phyloP scores from a whole-genome alignment of 148 eudicot species.

The Polygonum maritimum region DNA sequence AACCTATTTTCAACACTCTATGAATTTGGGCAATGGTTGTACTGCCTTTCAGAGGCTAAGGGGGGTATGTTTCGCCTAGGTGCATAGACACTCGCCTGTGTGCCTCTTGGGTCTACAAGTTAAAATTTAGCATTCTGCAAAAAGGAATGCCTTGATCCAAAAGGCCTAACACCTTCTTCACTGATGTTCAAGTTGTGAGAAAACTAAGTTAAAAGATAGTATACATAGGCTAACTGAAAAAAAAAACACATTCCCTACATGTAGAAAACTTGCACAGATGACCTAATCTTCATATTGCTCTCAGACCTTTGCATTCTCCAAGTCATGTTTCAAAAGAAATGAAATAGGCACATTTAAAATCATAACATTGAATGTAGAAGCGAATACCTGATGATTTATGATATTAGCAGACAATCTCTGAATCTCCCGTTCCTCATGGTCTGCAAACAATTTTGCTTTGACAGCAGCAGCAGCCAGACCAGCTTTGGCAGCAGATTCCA shows the following conservation, averaged over 20 bases:
- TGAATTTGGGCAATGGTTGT: too few relatives aligned
- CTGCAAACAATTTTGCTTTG: slow-evolving; percentile 89
- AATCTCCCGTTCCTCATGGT: slow-evolving; percentile 96
- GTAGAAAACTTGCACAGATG: not conserved
- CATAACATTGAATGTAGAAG: not conserved
- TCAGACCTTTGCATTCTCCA: not conserved
- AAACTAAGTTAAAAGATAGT: not conserved
- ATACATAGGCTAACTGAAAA: not conserved
- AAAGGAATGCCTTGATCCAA: too few relatives aligned
- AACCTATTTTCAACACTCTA: too few relatives aligned
- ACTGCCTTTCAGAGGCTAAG: too few relatives aligned
- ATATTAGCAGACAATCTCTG: slow-evolving; percentile 92
- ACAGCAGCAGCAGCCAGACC: slow-evolving; percentile 89
- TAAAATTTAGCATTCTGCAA: too few relatives aligned
- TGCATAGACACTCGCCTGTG: too few relatives aligned
- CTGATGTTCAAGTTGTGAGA: not conserved
- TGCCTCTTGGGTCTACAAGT: too few relatives aligned
- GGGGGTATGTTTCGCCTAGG: too few relatives aligned
- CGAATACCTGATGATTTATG: slow-evolving; percentile 80
- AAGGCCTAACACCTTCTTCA: too few relatives aligned
- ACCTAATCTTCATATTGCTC: not conserved
- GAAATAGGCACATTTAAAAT: not conserved
- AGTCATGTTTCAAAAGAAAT: not conserved
- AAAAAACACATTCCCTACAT: not conserved
- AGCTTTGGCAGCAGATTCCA: slow-evolving; percentile 68